Evolutionary conservation across 108 stramenopile genomes (phyloP), one percentile per base, ranked within the genome.

Genomic region (Skeletonema costatum): DNA sequence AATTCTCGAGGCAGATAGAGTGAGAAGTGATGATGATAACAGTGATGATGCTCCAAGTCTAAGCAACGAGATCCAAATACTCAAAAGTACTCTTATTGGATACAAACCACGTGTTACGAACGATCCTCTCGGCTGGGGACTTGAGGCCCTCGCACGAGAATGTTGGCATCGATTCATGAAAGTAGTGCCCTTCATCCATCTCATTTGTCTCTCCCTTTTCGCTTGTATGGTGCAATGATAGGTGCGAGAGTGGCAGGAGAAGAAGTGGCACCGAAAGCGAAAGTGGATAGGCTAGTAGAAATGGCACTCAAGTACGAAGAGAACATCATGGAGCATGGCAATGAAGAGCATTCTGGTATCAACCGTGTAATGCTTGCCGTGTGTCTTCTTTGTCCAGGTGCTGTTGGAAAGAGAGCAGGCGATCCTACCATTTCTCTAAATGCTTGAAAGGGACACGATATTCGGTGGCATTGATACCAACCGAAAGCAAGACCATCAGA

Each of bases 211-310:
- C 50, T 74, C 4, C 65, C 73, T 33, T 74, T 74, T 56, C 53
- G 73, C 7, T 50, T 74, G 73, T 74, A 74, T 33, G 73, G 73
- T n/a, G 73, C 73, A 13, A 29, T 74, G 73, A 66, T 74, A 50
- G 73, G 73, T 16, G 73, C 73, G 6, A 67, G 33, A 13, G 59
- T 32, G 3, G 39, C 66, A 32, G 71, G 60, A 35, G 38, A 42
- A 16, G 50, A 31, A 35, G 66, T 67, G 4, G 29, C 73, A 2
- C 14, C 64, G 1, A 10, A 29, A 21, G 66, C 25, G 31, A 67
- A 67, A 35, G 59, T 67, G 46, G 31, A 39, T 14, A 39, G 31
- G 32, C 29, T 66, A 32, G 13, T 74, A 66, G 16, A 44, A 35
- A 17, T 32, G 66, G 66, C 73, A 60, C 29, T 66, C 36, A 8